Percentiles rank a stretch among this genome's conserved stretches.
phyloP scores from a whole-genome alignment of 1,284 basidiomycete genomes.

The Hymenochaete sp. region DNA sequence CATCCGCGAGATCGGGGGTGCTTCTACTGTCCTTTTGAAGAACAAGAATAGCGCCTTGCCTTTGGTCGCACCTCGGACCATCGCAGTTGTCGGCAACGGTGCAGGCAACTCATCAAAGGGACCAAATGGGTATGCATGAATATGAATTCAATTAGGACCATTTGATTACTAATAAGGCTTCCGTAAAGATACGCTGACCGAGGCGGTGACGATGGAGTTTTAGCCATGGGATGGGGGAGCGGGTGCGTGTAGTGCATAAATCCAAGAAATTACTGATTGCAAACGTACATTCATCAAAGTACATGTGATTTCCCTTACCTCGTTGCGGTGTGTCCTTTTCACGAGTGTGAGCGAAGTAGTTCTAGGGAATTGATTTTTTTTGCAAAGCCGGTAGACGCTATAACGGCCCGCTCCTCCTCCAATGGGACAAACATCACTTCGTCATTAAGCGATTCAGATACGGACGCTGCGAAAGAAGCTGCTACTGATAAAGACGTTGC shows the following conservation, averaged over 20 bases:
- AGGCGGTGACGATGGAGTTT: slow-evolving; percentile 25
- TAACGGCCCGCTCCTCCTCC: slow-evolving; percentile 33
- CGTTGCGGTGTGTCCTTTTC: slow-evolving; percentile 21
- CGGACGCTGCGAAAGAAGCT: slow-evolving; percentile 35
- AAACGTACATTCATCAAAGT: slow-evolving; percentile 11
- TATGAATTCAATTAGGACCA: background rate
- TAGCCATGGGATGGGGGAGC: slow-evolving; percentile 55
- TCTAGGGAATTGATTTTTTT: background rate
- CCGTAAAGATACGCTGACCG: slow-evolving; percentile 15
- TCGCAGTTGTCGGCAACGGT: slow-evolving; percentile 39
- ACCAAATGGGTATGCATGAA: slow-evolving; percentile 30
- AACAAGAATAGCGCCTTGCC: slow-evolving; percentile 49
- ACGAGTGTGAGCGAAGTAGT: background rate
- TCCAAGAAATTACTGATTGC: background rate
- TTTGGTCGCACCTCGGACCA: slow-evolving; percentile 34
- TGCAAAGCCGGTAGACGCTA: slow-evolving; percentile 38
- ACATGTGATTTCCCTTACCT: slow-evolving; percentile 28
- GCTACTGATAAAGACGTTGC: slow-evolving; percentile 49
- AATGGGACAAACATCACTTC: slow-evolving; percentile 39
- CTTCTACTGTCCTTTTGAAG: slow-evolving; percentile 71
- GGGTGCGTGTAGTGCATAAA: slow-evolving; percentile 27
- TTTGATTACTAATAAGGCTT: background rate
- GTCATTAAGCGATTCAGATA: slow-evolving; percentile 51
- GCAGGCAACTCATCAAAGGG: slow-evolving; percentile 33
- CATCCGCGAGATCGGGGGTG: slow-evolving; percentile 57